Percentiles rank a stretch among this genome's conserved stretches.
These are phyloP conservation scores for Suillus luteus DNA, from an alignment of 768 basidiomycete genomes.

Conservation along the genomic window DNA sequence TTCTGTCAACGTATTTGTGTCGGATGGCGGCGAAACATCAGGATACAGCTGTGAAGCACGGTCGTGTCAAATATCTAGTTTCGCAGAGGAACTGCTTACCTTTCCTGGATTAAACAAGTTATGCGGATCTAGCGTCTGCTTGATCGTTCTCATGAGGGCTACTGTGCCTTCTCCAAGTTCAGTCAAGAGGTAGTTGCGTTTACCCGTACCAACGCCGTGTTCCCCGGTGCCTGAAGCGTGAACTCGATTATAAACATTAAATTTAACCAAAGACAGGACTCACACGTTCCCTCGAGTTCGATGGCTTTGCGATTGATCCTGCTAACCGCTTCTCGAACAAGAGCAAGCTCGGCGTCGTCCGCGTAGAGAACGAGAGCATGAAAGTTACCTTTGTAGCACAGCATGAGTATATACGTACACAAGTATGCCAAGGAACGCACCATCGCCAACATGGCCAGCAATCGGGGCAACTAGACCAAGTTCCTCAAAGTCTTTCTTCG, in stretches of 20 bases:
- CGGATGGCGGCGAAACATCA: constrained; percentile 5
- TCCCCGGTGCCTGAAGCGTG: constrained; percentile 37
- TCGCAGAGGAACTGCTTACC: constrained; percentile 20
- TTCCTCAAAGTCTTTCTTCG: constrained; percentile 46
- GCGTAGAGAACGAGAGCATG: constrained; percentile 41
- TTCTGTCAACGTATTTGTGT: background rate
- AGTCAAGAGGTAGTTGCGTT: constrained; percentile 46
- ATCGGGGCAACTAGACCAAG: constrained; percentile 44
- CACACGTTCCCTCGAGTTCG: constrained; percentile 39
- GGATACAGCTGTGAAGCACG: constrained; percentile 16
- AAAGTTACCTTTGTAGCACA: constrained; percentile 41
- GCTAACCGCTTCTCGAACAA: constrained; percentile 32
- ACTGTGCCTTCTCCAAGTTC: constrained; percentile 55
- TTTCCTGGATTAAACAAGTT: constrained; percentile 53
- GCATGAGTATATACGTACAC: constrained; percentile 3
- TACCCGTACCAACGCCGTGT: constrained; percentile 50
- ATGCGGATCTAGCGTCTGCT: constrained; percentile 45
- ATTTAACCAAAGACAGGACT: constrained; percentile 9
- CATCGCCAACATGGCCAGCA: constrained; percentile 47
- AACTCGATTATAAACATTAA: background rate
- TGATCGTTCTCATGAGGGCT: constrained; percentile 52
- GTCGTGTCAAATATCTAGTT: background rate
- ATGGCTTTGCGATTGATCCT: constrained; percentile 38
- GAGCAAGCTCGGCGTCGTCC: constrained; percentile 38
- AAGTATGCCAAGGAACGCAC: constrained; percentile 18